Conservation (phyloP, 2,329 filamentous ascomycete genomes). For the Geosmithia flava region DNA sequence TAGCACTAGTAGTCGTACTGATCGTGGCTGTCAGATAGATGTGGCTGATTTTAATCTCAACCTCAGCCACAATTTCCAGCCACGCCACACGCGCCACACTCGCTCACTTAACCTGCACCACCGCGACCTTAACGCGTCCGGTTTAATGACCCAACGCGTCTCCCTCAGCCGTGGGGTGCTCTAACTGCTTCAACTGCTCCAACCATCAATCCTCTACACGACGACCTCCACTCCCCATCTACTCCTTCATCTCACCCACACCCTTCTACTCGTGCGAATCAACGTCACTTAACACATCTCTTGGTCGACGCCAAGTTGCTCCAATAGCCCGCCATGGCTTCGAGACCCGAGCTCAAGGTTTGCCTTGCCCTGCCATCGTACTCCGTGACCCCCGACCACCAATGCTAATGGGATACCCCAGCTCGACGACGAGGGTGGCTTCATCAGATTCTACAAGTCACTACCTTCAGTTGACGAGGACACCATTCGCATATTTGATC, state of each 20-base stretch:
- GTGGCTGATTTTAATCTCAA: too few relatives aligned
- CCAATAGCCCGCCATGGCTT: slow-evolving; percentile 43
- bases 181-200: background rate
- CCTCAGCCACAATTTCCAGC: too few relatives aligned
- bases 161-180: slow-evolving; percentile 1
- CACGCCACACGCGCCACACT: too few relatives aligned
- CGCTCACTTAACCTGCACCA: background rate
- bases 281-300: background rate
- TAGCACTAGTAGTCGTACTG: too few relatives aligned
- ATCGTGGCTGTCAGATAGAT: too few relatives aligned
- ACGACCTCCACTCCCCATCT: background rate
- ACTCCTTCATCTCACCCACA: background rate
- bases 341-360: slow-evolving; percentile 61
- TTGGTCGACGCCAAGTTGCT: background rate
- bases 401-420: slow-evolving; percentile 16
- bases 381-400: background rate
- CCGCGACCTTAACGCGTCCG: background rate
- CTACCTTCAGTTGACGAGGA: slow-evolving; percentile 59
- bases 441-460: slow-evolving; percentile 93
- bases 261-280: background rate
- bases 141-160: slow-evolving; percentile 3
- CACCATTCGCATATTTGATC: slow-evolving; percentile 83
- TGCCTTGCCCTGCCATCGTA: background rate
- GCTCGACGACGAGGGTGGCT: slow-evolving; percentile 94
- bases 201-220: background rate